Evolutionary conservation across 805 yeast species (phyloP), one percentile per base, ranked within the genome.

Genomic region (Ascoidea asiatica): DNA sequence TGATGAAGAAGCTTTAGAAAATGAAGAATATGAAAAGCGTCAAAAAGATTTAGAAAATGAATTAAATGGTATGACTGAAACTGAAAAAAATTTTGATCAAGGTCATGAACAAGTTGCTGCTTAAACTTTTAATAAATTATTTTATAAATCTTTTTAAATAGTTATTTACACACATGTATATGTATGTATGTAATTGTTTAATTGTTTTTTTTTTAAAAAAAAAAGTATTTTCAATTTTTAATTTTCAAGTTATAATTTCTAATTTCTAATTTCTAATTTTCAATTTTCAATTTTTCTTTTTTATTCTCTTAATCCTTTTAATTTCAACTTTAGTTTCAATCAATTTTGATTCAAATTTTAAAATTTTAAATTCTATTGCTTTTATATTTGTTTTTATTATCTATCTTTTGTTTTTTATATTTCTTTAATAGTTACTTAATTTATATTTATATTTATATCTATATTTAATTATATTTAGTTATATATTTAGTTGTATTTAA

Each of bases 31-130:
- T 50, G 55, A 66, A 46, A 63, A 72, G 51, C 73, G 70, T 44
- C 71, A 66, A 51, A 68, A 67, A 57, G 76, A 69, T 59, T 71
- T 74, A 62, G 76, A 73, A 49, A 70, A 70, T 52, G 67, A 60
- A 41, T 43, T 49, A 40, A 42, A 46, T 11, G 49, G 47, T 11
- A 42, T 47, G 43, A 37, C 48, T 22, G 49, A 47, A 35, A 43
- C 49, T 20, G 51, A 48, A 43, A 39, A 44, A 43, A 8, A 37
- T 37, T 37, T 37, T 15, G 35, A 29, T 29, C 35, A 29, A 29
- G 35, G 35, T 29, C 35, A 29, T 15, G 35, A 29, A 29, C 35
- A 29, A 3, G 15, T 29, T 29, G 4, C 35, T 29, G 35, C 35
- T 29, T 29, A 29, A 29, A n/a, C n/a, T n/a, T n/a, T n/a, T n/a